phyloP scores from a whole-genome alignment of 2,329 filamentous ascomycete species.

The Diaporthe sp. region DNA sequence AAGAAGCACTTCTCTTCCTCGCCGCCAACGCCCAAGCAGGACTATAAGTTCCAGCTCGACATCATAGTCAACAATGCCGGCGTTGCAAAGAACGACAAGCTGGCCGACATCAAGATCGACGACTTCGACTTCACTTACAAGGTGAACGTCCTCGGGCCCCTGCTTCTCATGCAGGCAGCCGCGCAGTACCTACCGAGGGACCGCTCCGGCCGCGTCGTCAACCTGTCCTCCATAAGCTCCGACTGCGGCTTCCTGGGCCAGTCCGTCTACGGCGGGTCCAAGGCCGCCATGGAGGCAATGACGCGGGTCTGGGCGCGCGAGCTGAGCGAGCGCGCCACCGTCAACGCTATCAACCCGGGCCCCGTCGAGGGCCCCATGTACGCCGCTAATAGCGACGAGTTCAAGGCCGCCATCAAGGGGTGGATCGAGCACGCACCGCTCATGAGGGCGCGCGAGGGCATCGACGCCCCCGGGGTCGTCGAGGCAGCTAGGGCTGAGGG shows the following conservation, averaged over 20 bases:
- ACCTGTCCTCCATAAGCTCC: conserved; percentile 68
- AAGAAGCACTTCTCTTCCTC: conserved; percentile 70
- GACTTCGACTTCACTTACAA: conserved; percentile 81
- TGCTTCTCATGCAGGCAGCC: conserved; percentile 82
- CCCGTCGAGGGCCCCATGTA: conserved; percentile 69
- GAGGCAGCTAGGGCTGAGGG: conserved; percentile 68
- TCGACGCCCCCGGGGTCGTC: conserved; percentile 74
- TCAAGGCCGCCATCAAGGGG: conserved; percentile 57
- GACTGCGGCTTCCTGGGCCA: conserved; percentile 67
- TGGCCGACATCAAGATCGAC: conserved; percentile 72
- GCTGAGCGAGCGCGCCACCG: conserved; percentile 65
- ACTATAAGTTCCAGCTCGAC: conserved; percentile 76
- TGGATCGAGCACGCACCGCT: conserved; percentile 71
- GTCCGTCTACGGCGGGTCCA: conserved; percentile 69
- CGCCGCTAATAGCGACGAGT: conserved; percentile 56
- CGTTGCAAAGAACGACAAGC: conserved; percentile 73
- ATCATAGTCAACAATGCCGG: conserved; percentile 93
- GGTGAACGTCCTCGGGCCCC: conserved; percentile 85
- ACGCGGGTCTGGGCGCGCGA: conserved; percentile 71
- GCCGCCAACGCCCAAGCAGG: conserved; percentile 44
- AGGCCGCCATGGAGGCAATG: conserved; percentile 72
- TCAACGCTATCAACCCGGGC: conserved; percentile 71
- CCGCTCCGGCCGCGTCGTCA: conserved; percentile 71
- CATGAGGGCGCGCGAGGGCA: conserved; percentile 68
- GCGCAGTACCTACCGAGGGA: conserved; percentile 78